Evolutionary conservation across 768 basidiomycete genomes (phyloP).

Genomic region (Mrakia blollopis): DNA sequence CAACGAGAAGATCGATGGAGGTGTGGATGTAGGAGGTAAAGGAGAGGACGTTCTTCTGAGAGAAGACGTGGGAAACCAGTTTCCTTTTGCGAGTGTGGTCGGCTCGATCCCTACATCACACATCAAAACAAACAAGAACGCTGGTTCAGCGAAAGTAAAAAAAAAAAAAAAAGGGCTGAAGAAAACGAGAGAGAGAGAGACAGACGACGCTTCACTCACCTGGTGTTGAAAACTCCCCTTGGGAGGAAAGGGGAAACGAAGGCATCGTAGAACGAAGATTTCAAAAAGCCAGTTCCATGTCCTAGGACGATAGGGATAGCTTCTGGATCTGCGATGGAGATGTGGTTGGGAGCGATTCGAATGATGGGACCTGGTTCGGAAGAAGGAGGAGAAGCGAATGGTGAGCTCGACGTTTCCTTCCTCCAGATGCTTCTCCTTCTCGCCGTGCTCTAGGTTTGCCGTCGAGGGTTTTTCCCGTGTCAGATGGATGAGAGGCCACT

Average conservation of each 20-base stretch:
- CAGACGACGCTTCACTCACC: constrained; percentile 12
- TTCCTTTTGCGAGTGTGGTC: constrained; percentile 88
- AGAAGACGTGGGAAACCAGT: constrained; percentile 55
- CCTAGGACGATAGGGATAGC: constrained; percentile 72
- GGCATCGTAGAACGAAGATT: constrained; percentile 49
- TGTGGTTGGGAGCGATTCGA: constrained; percentile 68
- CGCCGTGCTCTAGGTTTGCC: no score
- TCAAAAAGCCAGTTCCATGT: constrained; percentile 76
- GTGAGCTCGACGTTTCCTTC: neutral
- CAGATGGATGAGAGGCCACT: constrained; percentile 32
- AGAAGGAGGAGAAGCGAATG: neutral
- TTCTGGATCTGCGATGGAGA: constrained; percentile 71
- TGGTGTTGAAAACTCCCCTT: constrained; percentile 42
- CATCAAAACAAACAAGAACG: constrained; percentile 53
- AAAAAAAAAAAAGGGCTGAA: no score
- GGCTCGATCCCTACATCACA: constrained; percentile 69
- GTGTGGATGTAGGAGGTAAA: constrained; percentile 73
- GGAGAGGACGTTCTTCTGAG: constrained; percentile 66
- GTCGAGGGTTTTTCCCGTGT: no score
- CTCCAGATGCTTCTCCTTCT: neutral
- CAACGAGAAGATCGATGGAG: constrained; percentile 58
- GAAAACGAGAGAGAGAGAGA: neutral
- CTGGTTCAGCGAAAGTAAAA: no score
- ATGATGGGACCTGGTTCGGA: constrained; percentile 55
- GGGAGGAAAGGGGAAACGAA: constrained; percentile 61